Percentiles rank a stretch among this genome's conserved stretches.
These are phyloP conservation scores for Coniferiporia sulphurascens DNA, from an alignment of 1,284 basidiomycete genomes.

Conservation along the genomic window DNA sequence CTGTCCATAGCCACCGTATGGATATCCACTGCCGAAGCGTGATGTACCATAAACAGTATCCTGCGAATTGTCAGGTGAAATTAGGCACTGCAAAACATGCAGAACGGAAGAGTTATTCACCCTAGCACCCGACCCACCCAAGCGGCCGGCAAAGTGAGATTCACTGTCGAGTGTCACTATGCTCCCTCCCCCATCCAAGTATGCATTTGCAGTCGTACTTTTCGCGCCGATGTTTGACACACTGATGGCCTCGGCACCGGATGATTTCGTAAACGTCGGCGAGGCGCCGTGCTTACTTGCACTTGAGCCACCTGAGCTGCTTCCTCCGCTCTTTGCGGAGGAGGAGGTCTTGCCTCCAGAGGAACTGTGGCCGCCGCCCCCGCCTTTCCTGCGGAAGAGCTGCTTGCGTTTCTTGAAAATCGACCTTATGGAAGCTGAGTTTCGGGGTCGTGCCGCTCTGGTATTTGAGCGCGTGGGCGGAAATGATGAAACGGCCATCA, in stretches of 20 bases:
- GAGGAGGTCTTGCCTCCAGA: background rate
- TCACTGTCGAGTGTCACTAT: background rate
- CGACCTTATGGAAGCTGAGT: too few relatives aligned
- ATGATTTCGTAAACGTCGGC: slow-evolving; percentile 2
- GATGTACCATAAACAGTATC: slow-evolving; percentile 16
- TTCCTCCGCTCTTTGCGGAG: background rate
- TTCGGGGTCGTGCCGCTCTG: too few relatives aligned
- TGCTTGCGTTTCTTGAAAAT: background rate
- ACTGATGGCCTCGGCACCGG: background rate
- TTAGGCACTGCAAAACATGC: background rate
- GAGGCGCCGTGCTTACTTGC: background rate
- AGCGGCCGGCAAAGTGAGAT: background rate
- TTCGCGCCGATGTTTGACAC: background rate
- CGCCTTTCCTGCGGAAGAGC: background rate
- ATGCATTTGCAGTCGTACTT: background rate
- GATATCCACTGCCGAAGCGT: slow-evolving; percentile 17
- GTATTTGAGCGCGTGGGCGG: too few relatives aligned
- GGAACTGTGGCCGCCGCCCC: background rate
- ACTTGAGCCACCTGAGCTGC: background rate
- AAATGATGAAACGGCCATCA: too few relatives aligned
- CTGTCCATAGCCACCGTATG: slow-evolving; percentile 13
- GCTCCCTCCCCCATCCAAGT: background rate
- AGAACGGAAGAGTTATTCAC: background rate
- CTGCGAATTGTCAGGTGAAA: background rate
- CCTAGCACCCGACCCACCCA: background rate